Percentiles rank a stretch among this genome's conserved stretches.
These are phyloP conservation scores for Clavispora phyllophila DNA, from an alignment of 805 yeast genomes.

Conservation along the genomic window DNA sequence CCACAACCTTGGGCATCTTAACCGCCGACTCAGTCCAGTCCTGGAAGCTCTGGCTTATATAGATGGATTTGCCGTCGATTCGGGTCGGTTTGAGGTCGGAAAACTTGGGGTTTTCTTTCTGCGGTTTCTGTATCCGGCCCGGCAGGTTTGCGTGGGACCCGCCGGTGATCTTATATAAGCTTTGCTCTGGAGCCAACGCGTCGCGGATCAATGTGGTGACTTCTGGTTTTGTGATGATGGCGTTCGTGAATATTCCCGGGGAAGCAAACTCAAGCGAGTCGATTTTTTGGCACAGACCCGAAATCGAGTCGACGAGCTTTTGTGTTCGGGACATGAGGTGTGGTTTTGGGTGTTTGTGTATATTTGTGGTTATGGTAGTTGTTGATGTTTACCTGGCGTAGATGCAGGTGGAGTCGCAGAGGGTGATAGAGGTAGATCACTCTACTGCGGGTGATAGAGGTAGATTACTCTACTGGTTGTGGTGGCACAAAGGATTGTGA, in stretches of 20 bases:
- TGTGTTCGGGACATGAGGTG: background rate
- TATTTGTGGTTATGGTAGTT: background rate
- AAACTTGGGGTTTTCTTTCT: constrained; percentile 1
- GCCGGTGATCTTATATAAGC: constrained; percentile 41
- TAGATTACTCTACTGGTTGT: too few relatives aligned
- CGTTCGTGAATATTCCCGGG: constrained; percentile 64
- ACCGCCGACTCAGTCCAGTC: constrained; percentile 27
- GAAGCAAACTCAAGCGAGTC: constrained; percentile 43
- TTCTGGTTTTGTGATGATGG: constrained; percentile 46
- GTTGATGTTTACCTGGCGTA: background rate
- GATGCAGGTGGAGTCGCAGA: background rate
- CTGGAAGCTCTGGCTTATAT: constrained; percentile 28
- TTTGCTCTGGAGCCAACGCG: constrained; percentile 48
- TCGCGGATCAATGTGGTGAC: constrained; percentile 58
- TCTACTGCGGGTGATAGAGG: too few relatives aligned
- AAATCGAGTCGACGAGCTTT: constrained; percentile 8
- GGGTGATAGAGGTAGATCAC: too few relatives aligned
- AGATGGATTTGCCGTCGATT: constrained; percentile 43
- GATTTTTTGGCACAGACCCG: constrained; percentile 29
- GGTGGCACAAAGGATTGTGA: too few relatives aligned
- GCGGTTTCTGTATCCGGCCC: constrained; percentile 3
- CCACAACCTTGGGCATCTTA: constrained; percentile 18
- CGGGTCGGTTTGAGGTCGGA: constrained; percentile 25
- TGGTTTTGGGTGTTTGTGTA: background rate
- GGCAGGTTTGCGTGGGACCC: constrained; percentile 11